Evolutionary conservation across 192 early-diverging fungal genomes (phyloP).

Genomic region (Gaertneriomyces sp.): DNA sequence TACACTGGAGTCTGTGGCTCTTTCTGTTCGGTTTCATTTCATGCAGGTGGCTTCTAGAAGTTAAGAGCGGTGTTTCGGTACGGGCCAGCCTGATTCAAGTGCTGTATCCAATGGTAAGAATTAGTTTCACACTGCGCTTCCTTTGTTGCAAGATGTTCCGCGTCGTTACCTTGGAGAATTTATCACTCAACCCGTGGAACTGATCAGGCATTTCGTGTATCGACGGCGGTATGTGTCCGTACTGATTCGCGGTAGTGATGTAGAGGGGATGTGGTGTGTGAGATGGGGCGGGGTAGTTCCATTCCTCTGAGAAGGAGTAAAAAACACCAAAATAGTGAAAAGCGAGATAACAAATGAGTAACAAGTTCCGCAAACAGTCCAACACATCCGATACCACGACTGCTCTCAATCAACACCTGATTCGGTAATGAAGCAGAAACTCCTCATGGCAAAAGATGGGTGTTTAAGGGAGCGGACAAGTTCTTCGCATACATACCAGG

Average conservation of each 20-base stretch:
- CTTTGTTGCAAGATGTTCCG: not conserved
- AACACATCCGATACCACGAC: too few relatives aligned
- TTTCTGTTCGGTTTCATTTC: too few relatives aligned
- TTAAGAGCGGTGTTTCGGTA: slow-evolving; percentile 43
- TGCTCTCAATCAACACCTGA: too few relatives aligned
- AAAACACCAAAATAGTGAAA: not conserved
- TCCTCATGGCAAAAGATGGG: too few relatives aligned
- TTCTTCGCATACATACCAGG: too few relatives aligned
- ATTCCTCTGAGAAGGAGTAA: slow-evolving; percentile 17
- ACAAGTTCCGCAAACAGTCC: not conserved
- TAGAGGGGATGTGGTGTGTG: slow-evolving; percentile 44
- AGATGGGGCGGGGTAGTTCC: slow-evolving; percentile 35
- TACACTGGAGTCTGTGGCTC: too few relatives aligned
- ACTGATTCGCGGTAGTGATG: slow-evolving; percentile 45
- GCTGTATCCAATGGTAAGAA: slow-evolving; percentile 15
- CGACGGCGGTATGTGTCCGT: slow-evolving; percentile 40
- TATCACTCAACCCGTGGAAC: slow-evolving; percentile 46
- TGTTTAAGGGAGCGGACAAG: too few relatives aligned
- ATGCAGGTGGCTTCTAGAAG: slow-evolving; percentile 1
- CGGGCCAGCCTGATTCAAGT: slow-evolving; percentile 41
- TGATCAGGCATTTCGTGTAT: slow-evolving; percentile 52
- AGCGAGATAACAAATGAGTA: not conserved
- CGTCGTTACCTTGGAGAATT: slow-evolving; percentile 44
- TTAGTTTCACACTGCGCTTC: not conserved
- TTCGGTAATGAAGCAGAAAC: too few relatives aligned